Conservation (phyloP, 805 yeast genomes). For the Ogataea methylovora region DNA sequence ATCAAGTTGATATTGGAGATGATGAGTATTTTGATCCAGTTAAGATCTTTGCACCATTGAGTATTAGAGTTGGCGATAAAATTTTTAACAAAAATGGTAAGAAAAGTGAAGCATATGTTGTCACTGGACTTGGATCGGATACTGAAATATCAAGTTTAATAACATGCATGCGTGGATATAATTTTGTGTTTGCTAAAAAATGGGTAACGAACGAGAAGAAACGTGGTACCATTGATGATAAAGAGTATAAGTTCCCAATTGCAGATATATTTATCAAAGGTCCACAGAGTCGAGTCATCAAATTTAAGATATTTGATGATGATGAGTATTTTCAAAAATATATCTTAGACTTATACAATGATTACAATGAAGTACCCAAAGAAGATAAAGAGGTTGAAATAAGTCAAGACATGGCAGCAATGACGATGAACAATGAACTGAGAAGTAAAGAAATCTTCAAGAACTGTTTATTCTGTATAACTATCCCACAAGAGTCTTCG, state of each 20-base stretch:
- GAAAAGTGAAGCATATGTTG: constrained; percentile 24
- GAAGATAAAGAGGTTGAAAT: too few species aligned
- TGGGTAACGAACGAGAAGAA: constrained; percentile 19
- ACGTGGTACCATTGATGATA: constrained; percentile 11
- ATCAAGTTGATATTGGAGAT: constrained; percentile 23
- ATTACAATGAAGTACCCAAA: neutral
- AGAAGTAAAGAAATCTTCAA: neutral
- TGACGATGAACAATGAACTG: too few species aligned
- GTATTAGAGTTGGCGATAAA: constrained; percentile 49
- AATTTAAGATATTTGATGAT: constrained; percentile 9
- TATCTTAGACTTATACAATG: constrained; percentile 3
- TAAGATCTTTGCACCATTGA: constrained; percentile 35
- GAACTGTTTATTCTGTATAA: constrained; percentile 1
- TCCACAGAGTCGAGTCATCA: constrained; percentile 25
- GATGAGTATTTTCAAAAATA: constrained; percentile 6
- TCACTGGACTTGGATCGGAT: constrained; percentile 37
- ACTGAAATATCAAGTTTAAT: constrained; percentile 19
- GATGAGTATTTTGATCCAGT: constrained; percentile 25
- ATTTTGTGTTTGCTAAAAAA: constrained; percentile 33
- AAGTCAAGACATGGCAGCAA: too few species aligned
- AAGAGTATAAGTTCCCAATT: constrained; percentile 15
- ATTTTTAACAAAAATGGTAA: constrained; percentile 26
- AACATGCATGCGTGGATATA: constrained; percentile 56
- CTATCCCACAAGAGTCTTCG: constrained; percentile 1
- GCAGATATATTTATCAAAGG: constrained; percentile 25